Evolutionary conservation across 2,329 filamentous ascomycete species (phyloP), one percentile per base, ranked within the genome.

Genomic region (Magnaporthiopsis poae): DNA sequence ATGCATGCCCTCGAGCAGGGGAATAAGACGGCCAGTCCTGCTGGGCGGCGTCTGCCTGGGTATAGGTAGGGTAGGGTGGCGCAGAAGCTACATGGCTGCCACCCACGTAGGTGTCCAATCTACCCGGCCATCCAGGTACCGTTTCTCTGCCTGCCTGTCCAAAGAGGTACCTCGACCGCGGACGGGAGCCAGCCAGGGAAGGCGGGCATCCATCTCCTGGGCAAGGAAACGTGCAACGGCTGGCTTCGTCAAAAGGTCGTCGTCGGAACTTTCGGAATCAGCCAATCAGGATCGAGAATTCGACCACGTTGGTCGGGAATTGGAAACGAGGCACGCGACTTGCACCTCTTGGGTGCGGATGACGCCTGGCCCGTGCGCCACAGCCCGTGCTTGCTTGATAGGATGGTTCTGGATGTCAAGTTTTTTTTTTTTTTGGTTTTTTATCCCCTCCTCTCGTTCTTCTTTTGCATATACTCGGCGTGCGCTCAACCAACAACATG

Each of bases 251-350:
- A 21, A 52, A 27, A 21, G 21, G 46, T 56, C 46, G 46, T 36
- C 27, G 27, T 27, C 27, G 27, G 27, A 27, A 27, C 27, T 27
- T 27, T 56, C 18, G 0, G n/a, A 3, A 8, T 12, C n/a, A 13
- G 9, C 64, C 59, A 65, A 65, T 65, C 64, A 62, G n/a, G 18
- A 12, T 8, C 12, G 33, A 61, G 60, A 7, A 61, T 65, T 60
- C 31, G 27, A 61, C 59, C 64, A 65, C 64, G 64, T 65, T 65
- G 60, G 59, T 46, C 64, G n/a, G 27, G 59, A 60, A 60, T 62
- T 35, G 60, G 64, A 60, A 65, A 61, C 33, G 60, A 65, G 60
- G 64, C 64, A 65, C 64, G 60, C 64, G 64, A 65, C 64, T 65
- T 4, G 31, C 29, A 27, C 27, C 27, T 13, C 2, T 46, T 13